Evolutionary conservation across 768 basidiomycete genomes (phyloP), one percentile per base, ranked within the genome.

Genomic region (Calocera cornea): DNA sequence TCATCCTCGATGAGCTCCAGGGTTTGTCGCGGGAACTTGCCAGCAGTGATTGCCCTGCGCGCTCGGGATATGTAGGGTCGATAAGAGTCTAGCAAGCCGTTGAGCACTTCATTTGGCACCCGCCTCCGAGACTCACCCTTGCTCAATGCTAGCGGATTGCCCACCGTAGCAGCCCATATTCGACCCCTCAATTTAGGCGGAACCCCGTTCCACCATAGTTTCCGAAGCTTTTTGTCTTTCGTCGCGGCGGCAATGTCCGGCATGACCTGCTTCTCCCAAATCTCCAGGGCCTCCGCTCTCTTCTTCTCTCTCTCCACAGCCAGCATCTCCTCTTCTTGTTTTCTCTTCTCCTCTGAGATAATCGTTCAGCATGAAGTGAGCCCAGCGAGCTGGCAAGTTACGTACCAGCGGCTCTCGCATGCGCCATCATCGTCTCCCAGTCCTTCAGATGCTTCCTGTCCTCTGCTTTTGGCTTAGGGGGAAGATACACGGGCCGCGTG

Each of bases 361-460:
- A 24, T 40, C 65, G 11, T 29, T 47, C 60, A 50, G 34, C 33
- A 66, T 27, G 24, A 50, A 40, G 36, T 40, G 8, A 16, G 10
- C 34, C 8, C 63, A 34, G 38, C 65, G 34, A 24, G 33, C 27
- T 31, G 64, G 22, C 40, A 65, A 64, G 22, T 11, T 11, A 77
- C 82, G 74, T 68, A 92, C 92, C 90, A 70, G 87, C 83, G 19
- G 77, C 76, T 65, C 88, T 85, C 77, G 89, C 92, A 50, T 80
- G 85, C 70, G 85, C 86, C 87, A 93, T 91, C 91, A 95, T 95
- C 36, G 81, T 77, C 73, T 91, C 84, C 88, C 92, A 94, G 73
- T 89, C 88, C 2, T 86, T 84, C 74, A 92, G 80, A 77, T 95
- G 93, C 71, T 87, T 94, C 63, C 80, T 76, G 73, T 95, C 92